Evolutionary conservation across 441 rosid genomes (phyloP).

Genomic region (Macaranga tanarius): DNA sequence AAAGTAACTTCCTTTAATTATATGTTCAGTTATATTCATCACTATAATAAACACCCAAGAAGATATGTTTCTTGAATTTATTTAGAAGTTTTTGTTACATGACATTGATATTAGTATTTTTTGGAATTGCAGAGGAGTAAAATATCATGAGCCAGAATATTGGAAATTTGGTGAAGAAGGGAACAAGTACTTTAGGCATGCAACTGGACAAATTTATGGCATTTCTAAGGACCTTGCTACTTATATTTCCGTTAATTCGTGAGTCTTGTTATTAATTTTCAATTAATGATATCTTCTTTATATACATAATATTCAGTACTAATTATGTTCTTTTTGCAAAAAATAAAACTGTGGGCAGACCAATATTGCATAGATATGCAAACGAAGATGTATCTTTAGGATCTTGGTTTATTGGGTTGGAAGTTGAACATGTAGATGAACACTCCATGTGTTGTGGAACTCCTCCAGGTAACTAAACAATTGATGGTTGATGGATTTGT

Average conservation of each 20-base stretch:
- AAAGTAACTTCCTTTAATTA: constrained; percentile 39
- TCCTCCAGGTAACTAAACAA: constrained; percentile 49
- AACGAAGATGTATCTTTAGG: constrained; percentile 92
- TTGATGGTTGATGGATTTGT: not conserved
- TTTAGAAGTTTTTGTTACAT: too few species aligned
- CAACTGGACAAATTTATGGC: constrained; percentile 81
- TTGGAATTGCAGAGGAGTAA: constrained; percentile 46
- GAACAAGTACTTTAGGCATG: constrained; percentile 82
- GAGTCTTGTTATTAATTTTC: constrained; percentile 3
- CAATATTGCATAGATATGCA: constrained; percentile 78
- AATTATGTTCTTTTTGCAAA: too few species aligned
- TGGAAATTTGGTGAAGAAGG: constrained; percentile 95
- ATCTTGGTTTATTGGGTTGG: constrained; percentile 78
- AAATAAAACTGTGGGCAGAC: constrained; percentile 30
- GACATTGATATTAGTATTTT: not conserved
- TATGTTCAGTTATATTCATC: too few species aligned
- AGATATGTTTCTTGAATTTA: too few species aligned
- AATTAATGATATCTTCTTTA: too few species aligned
- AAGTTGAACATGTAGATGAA: constrained; percentile 80
- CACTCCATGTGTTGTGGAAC: constrained; percentile 87
- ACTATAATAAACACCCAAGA: too few species aligned
- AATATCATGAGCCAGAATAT: constrained; percentile 81
- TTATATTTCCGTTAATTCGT: constrained; percentile 71
- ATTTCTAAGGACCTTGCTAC: constrained; percentile 84
- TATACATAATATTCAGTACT: not conserved